These are phyloP conservation scores for Barnettozyma hawaiiensis DNA, from an alignment of 1,139 yeast species.

Conservation along the genomic window DNA sequence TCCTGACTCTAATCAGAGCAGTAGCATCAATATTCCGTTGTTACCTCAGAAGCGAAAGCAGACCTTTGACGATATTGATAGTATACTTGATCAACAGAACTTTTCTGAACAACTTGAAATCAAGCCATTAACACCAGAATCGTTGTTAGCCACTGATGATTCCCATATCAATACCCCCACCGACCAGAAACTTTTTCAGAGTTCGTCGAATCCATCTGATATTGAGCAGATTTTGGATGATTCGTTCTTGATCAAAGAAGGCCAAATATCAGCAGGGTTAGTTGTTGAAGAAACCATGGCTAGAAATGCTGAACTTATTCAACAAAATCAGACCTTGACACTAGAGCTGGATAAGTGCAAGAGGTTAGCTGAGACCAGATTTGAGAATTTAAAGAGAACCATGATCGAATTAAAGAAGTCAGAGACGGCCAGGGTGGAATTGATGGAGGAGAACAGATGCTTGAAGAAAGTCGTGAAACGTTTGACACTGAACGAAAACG, in stretches of 20 bases:
- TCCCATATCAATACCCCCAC: constrained; percentile 21
- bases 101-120: constrained; percentile 4
- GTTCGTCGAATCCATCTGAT: background rate
- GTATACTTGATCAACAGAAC: background rate
- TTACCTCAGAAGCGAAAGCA: constrained; percentile 1
- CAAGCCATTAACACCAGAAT: constrained; percentile 23
- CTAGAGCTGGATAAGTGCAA: constrained; percentile 27
- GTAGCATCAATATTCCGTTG: background rate
- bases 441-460: constrained; percentile 22
- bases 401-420: constrained; percentile 30
- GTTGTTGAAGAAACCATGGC: background rate
- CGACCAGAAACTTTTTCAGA: background rate
- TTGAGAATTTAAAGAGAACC: constrained; percentile 28
- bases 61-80: constrained; percentile 1
- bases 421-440: constrained; percentile 28
- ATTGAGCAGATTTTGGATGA: constrained; percentile 1
- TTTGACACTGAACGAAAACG: constrained; percentile 12
- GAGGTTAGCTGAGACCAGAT: constrained; percentile 29
- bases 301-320: constrained; percentile 2
- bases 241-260: constrained; percentile 1
- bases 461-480: constrained; percentile 18
- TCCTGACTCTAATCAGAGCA: background rate
- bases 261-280: background rate
- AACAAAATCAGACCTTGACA: constrained; percentile 6
- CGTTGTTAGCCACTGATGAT: constrained; percentile 19